Evolutionary conservation across 768 basidiomycete species (phyloP), one percentile per base, ranked within the genome.

Genomic region (Russula abietina): DNA sequence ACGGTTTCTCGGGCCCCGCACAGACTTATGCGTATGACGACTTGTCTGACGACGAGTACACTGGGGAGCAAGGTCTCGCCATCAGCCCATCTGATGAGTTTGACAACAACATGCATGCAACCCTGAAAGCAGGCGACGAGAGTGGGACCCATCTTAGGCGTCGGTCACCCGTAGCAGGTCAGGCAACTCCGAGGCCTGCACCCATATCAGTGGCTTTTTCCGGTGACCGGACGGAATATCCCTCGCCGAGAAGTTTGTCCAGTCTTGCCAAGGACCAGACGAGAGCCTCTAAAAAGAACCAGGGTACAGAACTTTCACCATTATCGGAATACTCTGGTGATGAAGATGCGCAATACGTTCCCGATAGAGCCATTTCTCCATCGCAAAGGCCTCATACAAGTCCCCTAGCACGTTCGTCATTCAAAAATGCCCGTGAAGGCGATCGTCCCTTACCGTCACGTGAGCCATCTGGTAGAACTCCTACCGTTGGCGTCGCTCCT

Each of bases 21-120:
- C 56, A 28, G 26, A 43, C 41, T 6, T 48, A 60, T 19, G 51
- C 46, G 7, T 60, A 54, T 38, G 62, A 68, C 22, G 19, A 52
- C 28, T 22, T 57, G 16, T 65, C 62, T 17, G 62, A 60, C 24
- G 55, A 67, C 10, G 61, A 64, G 1, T 60, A 53, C 19, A 38
- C 38, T n/a, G 59, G 76, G 73, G 57, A 75, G 71, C 59, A 75
- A 77, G 65, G 67, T 8, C 53, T 68, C 28, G 67, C 67, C n/a
- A 66, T 68, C 54, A 68, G 67, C 32, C 59, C 60, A 26, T 68
- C 67, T 10, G 64, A 59, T 30, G 24, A 60, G 9, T 59, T 64
- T 30, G 39, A 48, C 22, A 33, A 24, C 14, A 59, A 26, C 11
- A 17, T 38, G 28, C 22, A 58, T 32, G 26, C 28, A n/a, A 39